A percentile compares a stretch with the other conserved stretches of the same genome.
Conservation (phyloP, 1,284 basidiomycete species). For the Omphalotus olearius region DNA sequence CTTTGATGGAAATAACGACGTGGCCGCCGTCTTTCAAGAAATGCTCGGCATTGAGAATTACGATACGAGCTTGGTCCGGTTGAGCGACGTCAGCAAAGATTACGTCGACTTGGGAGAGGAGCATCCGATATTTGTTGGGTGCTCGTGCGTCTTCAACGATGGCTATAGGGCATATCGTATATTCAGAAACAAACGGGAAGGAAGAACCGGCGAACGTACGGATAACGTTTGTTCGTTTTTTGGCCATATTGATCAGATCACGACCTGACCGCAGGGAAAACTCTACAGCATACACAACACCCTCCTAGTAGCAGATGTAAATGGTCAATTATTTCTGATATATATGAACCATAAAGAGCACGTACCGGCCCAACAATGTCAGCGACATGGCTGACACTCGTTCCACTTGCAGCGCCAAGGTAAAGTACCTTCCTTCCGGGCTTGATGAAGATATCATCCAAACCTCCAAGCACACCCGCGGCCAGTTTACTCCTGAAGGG, state of each 20-base stretch:
- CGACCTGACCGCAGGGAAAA: slow-evolving; percentile 96
- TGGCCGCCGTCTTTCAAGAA: slow-evolving; percentile 97
- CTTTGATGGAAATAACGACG: slow-evolving; percentile 97
- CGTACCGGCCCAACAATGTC: slow-evolving; percentile 94
- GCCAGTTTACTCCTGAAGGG: slow-evolving; percentile 98
- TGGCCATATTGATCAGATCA: slow-evolving; percentile 99
- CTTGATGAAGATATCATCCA: slow-evolving; percentile 91
- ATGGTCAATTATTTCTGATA: slow-evolving; percentile 8
- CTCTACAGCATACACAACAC: slow-evolving; percentile 97
- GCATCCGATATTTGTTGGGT: slow-evolving; percentile 95
- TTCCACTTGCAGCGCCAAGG: slow-evolving; percentile 95
- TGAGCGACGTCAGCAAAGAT: slow-evolving; percentile 99
- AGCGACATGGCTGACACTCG: slow-evolving; percentile 97
- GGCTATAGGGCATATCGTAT: slow-evolving; percentile 42
- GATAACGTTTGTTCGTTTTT: slow-evolving; percentile 99
- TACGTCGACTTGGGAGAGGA: slow-evolving; percentile 89
- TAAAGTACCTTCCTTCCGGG: slow-evolving; percentile 98
- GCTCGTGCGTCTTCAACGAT: slow-evolving; percentile 97
- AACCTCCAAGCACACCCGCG: slow-evolving; percentile 93
- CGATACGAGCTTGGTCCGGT: slow-evolving; percentile 97
- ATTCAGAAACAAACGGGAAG: slow-evolving; percentile 6
- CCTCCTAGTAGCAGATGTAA: slow-evolving; percentile 55
- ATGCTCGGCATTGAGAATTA: slow-evolving; percentile 89
- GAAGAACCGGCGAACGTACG: slow-evolving; percentile 50
- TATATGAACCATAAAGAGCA: slow-evolving; percentile 20